Base-by-base conservation (phyloP, 768 basidiomycete species). In the Pleurotus citrinopileatus region DNA sequence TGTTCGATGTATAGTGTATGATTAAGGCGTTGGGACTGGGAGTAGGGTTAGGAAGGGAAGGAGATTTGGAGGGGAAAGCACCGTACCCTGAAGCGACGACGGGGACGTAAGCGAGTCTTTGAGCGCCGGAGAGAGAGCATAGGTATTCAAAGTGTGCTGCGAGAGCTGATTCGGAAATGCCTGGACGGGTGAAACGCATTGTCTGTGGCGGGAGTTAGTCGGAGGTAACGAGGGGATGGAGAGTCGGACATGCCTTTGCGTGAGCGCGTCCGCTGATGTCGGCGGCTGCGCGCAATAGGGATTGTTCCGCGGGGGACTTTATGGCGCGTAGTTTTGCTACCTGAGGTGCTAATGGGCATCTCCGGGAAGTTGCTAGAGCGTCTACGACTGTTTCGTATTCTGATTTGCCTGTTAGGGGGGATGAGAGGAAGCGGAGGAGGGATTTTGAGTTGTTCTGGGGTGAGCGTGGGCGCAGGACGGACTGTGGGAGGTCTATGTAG, bases 51-150 rank as follows among this genome's bases (percentile, higher is more conserved):
- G 17, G 25, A 51, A 56, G 4, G 38, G 23, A n/a, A 50, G 19
- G 53, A 32, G 22, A 15, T 27, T 54, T 22, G 46, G 37, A 9
- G 15, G 22, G 27, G 45, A 37, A 12, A 3, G 34, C 55, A 6
- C 61, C 79, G 57, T 68, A 91, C 90, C 97, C 97, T 1, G 93
- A 94, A 4, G 93, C 96, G 28, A 98, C 91, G 4, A 99, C 97
- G 10, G 97, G 97, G 1, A 99, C 95, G 65, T 99, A 99, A n/a
- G 97, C 95, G 44, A 85, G 82, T 36, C 95, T 80, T 62, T 93
- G 87, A 10, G 91, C 79, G 19, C 97, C 97, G 13, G 74, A 73
- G 38, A 91, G 74, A 3, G 83, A 79, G 62, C 94, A 95, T 1
- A 88, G 60, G 63, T 97, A 97, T 69, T 96, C 90, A 64, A 98